Evolutionary conservation across 345 rosid species (phyloP).

Genomic region (Raphanus sativus): DNA sequence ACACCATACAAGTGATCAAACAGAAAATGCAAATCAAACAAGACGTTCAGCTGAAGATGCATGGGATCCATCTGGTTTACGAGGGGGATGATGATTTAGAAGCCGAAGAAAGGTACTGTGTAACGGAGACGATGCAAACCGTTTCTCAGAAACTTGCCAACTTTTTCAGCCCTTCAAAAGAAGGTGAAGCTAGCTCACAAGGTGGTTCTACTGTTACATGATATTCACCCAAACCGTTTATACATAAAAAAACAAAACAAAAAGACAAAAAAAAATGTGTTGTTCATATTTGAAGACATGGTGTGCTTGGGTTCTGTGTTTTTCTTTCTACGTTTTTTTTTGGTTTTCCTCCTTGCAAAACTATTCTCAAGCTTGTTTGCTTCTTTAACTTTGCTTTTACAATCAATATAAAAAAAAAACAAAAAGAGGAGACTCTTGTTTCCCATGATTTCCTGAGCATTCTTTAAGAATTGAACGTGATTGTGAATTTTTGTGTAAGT

Average conservation of each 20-base stretch:
- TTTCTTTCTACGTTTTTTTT: background rate
- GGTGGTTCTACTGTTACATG: background rate
- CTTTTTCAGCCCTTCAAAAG: slow-evolving; percentile 13
- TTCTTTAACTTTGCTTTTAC: background rate
- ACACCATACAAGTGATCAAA: slow-evolving; percentile 27
- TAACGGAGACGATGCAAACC: background rate
- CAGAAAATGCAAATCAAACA: background rate
- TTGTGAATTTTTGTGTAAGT: too few species aligned
- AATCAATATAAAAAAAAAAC: background rate
- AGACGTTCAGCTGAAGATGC: slow-evolving; percentile 28
- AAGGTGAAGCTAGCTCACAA: background rate
- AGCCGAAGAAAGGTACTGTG: background rate
- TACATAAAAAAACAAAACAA: background rate
- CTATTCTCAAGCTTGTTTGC: background rate
- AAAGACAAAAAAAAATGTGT: background rate
- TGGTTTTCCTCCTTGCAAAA: background rate
- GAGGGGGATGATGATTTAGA: slow-evolving; percentile 29
- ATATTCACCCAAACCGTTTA: background rate
- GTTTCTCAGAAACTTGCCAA: slow-evolving; percentile 37
- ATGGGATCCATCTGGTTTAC: slow-evolving; percentile 35
- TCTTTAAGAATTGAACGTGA: background rate
- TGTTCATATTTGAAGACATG: background rate
- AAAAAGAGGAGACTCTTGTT: background rate
- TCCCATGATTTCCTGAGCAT: background rate
- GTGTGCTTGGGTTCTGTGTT: background rate